phyloP scores from a whole-genome alignment of 2,329 filamentous ascomycete species.

The Clonostachys rhizophaga region DNA sequence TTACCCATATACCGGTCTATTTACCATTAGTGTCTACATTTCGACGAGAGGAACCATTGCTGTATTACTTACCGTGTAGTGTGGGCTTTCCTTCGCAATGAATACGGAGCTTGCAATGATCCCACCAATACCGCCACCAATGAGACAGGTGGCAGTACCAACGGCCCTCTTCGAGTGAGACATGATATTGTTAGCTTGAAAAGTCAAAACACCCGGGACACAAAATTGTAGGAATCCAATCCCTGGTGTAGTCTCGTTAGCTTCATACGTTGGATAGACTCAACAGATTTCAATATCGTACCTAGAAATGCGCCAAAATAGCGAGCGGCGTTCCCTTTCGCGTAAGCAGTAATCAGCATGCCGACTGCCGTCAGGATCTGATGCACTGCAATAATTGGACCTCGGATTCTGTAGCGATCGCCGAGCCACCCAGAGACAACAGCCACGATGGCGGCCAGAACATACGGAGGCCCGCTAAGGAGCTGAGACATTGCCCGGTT shows the following conservation, averaged over 20 bases:
- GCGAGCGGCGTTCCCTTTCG: no score
- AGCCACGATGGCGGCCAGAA: slow-evolving; percentile 11
- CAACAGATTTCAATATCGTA: no score
- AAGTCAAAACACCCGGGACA: not conserved
- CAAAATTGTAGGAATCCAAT: not conserved
- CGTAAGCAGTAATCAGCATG: no score
- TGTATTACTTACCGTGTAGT: not conserved
- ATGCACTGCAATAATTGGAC: slow-evolving; percentile 7
- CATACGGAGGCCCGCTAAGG: slow-evolving; percentile 15
- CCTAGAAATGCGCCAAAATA: no score
- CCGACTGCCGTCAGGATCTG: no score
- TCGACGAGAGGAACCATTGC: no score
- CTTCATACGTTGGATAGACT: no score
- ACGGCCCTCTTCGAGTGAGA: not conserved
- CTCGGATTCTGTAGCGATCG: slow-evolving; percentile 11
- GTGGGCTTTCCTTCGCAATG: not conserved
- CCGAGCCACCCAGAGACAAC: slow-evolving; percentile 9
- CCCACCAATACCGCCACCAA: not conserved
- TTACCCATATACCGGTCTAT: not conserved
- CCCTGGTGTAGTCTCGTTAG: not conserved
- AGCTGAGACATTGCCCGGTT: slow-evolving; percentile 8
- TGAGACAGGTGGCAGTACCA: not conserved
- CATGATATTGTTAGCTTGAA: not conserved
- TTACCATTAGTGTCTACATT: not conserved
- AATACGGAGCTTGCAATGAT: not conserved